Base-by-base conservation (phyloP, 768 basidiomycete species). In the Naganishia randhawae region DNA sequence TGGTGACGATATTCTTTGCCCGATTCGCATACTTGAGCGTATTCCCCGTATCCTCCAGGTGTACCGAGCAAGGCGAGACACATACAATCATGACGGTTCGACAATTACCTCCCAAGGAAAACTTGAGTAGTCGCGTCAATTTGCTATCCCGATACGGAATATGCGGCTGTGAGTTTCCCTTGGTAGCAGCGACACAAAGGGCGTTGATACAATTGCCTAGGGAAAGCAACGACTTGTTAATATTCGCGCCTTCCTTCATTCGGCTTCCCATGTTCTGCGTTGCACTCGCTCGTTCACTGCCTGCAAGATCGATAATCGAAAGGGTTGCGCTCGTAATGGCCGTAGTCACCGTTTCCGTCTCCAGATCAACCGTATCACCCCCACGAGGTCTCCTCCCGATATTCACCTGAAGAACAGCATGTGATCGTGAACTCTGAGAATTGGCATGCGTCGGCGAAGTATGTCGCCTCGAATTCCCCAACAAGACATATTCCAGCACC, bases 31-130 rank as follows among this genome's bases (percentile, higher is more conserved):
- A 99, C 69, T 96, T 83, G 54, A 99, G 88, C 1, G 96, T 98
- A 78, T 99, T 99, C 78, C 96, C 92, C 35, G 96, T 98, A 78
- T 99, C 96, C 76, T 98, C 96, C 78, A 97, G 96, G 81, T 99
- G 93, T 41, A 85, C 85, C 41, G 92, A 93, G 5, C 93, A 92
- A 1, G 96, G 96, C 0, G 93, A 93, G 53, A 99, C 84, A 78
- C 96, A 98, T 70, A 98, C 95, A 71, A 97, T 92, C 96, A 98
- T 99, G 76, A 96, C 93, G 0, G 96, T 99, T 81, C 95, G 92
- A 85, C 96, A 99, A 80, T 98, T 98, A 7, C 96, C 96, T 1
- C 95, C 95, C 54, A 98, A 86, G 1, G 95, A 94, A 83, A 97
- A 97, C 80, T 97, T 98, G 76, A 98, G 88, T 51, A 98, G 82